phyloP scores from a whole-genome alignment of 2,329 filamentous ascomycete species.

The Neonectria sp. region DNA sequence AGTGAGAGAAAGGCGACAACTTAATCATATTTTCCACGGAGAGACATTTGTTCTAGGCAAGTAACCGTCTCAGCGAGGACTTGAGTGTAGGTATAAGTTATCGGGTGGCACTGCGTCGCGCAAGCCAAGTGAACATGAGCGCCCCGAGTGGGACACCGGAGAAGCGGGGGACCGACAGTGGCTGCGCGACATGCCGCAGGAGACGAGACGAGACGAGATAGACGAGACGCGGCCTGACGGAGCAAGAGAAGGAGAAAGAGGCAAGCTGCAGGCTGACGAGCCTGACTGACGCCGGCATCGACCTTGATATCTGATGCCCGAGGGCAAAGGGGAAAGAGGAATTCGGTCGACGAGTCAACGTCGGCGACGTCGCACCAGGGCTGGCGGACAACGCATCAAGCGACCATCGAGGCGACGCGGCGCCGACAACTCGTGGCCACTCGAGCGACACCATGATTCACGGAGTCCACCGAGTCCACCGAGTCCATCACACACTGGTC shows the following conservation, averaged over 20 bases:
- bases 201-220: conserved; percentile 11
- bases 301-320: conserved; percentile 1
- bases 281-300: conserved; percentile 6
- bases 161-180: background rate
- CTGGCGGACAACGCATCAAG: conserved; percentile 45
- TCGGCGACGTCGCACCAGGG: conserved; percentile 14
- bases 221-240: conserved; percentile 8
- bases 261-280: conserved; percentile 12
- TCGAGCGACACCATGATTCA: conserved; percentile 43
- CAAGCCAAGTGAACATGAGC: background rate
- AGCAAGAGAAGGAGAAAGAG: background rate
- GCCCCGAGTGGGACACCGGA: background rate
- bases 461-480: background rate
- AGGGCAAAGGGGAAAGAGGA: background rate
- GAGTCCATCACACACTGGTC: conserved; percentile 7
- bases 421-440: conserved; percentile 33
- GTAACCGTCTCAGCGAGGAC: background rate
- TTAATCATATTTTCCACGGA: background rate
- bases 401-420: conserved; percentile 38
- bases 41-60: background rate
- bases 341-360: conserved; percentile 5
- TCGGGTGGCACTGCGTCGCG: conserved; percentile 1
- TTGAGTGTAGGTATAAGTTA: background rate
- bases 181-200: background rate
- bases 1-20: background rate